Conservation (phyloP, 1,284 basidiomycete species). For the Schizophyllum commune region DNA sequence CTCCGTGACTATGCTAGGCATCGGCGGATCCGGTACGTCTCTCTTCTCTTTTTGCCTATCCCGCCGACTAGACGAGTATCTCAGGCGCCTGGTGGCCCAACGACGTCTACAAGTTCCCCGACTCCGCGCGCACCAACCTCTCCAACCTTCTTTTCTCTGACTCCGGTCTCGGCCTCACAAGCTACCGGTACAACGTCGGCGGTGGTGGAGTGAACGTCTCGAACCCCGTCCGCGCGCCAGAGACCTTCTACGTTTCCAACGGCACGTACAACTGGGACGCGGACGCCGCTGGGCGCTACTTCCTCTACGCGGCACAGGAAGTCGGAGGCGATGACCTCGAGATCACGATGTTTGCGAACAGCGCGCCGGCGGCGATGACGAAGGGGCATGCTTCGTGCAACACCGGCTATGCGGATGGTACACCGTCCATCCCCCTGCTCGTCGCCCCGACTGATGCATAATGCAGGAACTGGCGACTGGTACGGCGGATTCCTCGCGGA, state of each 20-base stretch:
- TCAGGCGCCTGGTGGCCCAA: conserved; percentile 27
- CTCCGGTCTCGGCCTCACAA: conserved; percentile 20
- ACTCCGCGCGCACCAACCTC: conserved; percentile 18
- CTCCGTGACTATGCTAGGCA: conserved; percentile 23
- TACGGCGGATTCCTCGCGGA: conserved; percentile 27
- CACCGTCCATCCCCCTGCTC: neutral
- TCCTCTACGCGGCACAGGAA: conserved; percentile 16
- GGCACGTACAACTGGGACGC: conserved; percentile 24
- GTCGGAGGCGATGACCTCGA: conserved; percentile 3
- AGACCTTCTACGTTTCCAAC: conserved; percentile 21
- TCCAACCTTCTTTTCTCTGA: conserved; percentile 22
- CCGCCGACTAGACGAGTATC: conserved; percentile 3
- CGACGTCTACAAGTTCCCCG: conserved; percentile 22
- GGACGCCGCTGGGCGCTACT: conserved; percentile 23
- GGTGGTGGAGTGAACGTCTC: conserved; percentile 22
- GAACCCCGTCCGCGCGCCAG: conserved; percentile 20
- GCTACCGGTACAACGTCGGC: conserved; percentile 26
- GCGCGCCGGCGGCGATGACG: conserved; percentile 26
- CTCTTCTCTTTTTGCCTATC: neutral
- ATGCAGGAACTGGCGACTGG: conserved; percentile 20
- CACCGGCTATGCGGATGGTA: conserved; percentile 22
- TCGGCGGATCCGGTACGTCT: conserved; percentile 11
- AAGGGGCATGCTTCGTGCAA: conserved; percentile 23
- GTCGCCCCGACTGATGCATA: neutral
- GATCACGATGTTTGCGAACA: conserved; percentile 28